Evolutionary conservation across 192 early-diverging fungal species (phyloP).

Genomic region (Backusella westeae): DNA sequence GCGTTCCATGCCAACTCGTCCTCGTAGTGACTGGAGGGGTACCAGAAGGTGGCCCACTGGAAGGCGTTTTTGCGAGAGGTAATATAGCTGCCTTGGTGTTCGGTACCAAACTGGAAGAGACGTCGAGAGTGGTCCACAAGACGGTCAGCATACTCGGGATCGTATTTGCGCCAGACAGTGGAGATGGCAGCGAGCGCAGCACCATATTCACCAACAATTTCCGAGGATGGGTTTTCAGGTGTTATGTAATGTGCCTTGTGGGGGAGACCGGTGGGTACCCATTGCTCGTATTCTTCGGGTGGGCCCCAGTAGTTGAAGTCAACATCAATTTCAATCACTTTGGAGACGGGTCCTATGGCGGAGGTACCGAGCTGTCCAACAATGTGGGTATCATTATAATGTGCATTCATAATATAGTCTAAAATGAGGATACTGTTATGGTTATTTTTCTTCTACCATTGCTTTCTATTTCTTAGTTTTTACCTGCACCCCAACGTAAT

Average conservation of each 20-base stretch:
- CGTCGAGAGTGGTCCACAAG: slow-evolving; percentile 46
- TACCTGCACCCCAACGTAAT: slow-evolving; percentile 38
- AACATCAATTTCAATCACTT: slow-evolving; percentile 34
- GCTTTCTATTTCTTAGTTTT: neutral
- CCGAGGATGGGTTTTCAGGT: slow-evolving; percentile 27
- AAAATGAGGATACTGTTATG: neutral
- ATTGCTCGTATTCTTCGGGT: slow-evolving; percentile 45
- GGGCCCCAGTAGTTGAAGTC: slow-evolving; percentile 61
- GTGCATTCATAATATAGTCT: slow-evolving; percentile 58
- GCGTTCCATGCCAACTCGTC: slow-evolving; percentile 60
- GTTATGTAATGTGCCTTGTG: slow-evolving; percentile 34
- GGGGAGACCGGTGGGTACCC: slow-evolving; percentile 36
- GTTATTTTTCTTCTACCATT: neutral
- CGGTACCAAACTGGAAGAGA: slow-evolving; percentile 45
- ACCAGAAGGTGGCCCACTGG: slow-evolving; percentile 42
- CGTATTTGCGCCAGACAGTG: slow-evolving; percentile 49
- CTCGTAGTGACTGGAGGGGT: slow-evolving; percentile 46
- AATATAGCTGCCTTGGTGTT: slow-evolving; percentile 34
- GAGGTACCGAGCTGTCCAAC: slow-evolving; percentile 42
- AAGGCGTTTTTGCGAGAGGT: slow-evolving; percentile 39
- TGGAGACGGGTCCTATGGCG: slow-evolving; percentile 30
- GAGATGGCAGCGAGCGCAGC: slow-evolving; percentile 55
- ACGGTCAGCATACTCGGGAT: slow-evolving; percentile 40
- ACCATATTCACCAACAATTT: slow-evolving; percentile 47
- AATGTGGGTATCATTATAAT: slow-evolving; percentile 49